A percentile compares a stretch with the other conserved stretches of the same genome.
Evolutionary conservation across 2,329 filamentous ascomycete genomes (phyloP).

Genomic region (Fusarium anthophilum): DNA sequence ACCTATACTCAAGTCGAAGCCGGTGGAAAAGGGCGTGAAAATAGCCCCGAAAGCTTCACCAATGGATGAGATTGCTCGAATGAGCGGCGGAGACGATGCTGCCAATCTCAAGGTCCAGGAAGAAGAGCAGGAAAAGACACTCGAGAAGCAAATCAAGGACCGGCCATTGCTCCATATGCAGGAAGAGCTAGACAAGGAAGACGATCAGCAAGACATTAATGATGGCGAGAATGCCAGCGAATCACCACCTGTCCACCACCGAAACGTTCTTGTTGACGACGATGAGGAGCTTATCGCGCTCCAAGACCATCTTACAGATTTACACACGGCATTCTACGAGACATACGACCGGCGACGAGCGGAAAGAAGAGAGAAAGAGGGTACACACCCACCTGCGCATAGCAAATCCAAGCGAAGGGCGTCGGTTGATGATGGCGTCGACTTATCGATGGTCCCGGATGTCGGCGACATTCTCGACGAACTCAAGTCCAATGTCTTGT

Average conservation of each 20-base stretch:
- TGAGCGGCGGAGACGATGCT: slow-evolving; percentile 76
- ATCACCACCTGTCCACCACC: slow-evolving; percentile 51
- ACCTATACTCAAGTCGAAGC: slow-evolving; percentile 43
- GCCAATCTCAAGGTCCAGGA: slow-evolving; percentile 77
- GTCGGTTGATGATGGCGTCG: slow-evolving; percentile 53
- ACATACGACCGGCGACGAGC: slow-evolving; percentile 73
- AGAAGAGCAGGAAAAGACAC: slow-evolving; percentile 84
- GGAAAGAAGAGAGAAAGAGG: slow-evolving; percentile 48
- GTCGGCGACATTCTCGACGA: slow-evolving; percentile 84
- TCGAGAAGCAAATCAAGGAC: slow-evolving; percentile 90
- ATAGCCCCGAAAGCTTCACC: slow-evolving; percentile 53
- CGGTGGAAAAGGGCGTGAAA: slow-evolving; percentile 19
- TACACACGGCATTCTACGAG: slow-evolving; percentile 85
- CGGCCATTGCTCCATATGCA: slow-evolving; percentile 92
- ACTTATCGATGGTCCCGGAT: slow-evolving; percentile 74
- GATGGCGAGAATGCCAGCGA: slow-evolving; percentile 41
- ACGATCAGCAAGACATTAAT: slow-evolving; percentile 50
- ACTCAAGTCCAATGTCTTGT: slow-evolving; percentile 81
- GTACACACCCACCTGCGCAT: slow-evolving; percentile 48
- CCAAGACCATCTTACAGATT: slow-evolving; percentile 75
- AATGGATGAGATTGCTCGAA: slow-evolving; percentile 79
- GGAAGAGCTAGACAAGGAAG: slow-evolving; percentile 86
- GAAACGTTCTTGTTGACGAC: slow-evolving; percentile 85
- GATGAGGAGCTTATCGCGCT: slow-evolving; percentile 84
- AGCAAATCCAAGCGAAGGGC: slow-evolving; percentile 44